These are phyloP conservation scores for Berberis vulgaris DNA, from an alignment of 164 flowering plant genomes.

Conservation along the genomic window DNA sequence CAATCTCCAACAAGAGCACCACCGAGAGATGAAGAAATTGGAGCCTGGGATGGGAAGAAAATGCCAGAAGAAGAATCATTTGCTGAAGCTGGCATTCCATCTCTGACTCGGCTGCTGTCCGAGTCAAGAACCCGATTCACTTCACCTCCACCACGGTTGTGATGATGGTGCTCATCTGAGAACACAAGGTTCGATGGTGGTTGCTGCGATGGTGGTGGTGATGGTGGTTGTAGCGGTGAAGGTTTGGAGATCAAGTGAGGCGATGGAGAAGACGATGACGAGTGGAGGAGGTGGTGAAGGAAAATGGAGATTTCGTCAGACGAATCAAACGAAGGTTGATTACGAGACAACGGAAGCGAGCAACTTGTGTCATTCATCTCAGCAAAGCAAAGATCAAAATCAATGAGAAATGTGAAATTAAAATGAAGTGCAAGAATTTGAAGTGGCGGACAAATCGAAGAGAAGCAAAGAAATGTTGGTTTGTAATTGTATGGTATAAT, in stretches of 20 bases:
- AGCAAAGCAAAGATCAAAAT: slow-evolving; percentile 17
- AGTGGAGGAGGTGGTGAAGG: slow-evolving; percentile 37
- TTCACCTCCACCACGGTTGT: background rate
- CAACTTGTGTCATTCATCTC: slow-evolving; percentile 32
- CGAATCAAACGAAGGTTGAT: slow-evolving; percentile 17
- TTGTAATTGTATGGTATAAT: too few species aligned
- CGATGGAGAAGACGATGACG: slow-evolving; percentile 16
- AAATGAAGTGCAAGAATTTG: too few species aligned
- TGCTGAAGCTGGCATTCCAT: background rate
- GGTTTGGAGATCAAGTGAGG: slow-evolving; percentile 7
- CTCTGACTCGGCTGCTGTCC: background rate
- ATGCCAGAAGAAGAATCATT: background rate
- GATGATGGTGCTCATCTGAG: background rate
- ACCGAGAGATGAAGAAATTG: background rate
- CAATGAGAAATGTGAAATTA: too few species aligned
- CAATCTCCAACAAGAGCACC: slow-evolving; percentile 15
- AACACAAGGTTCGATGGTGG: background rate
- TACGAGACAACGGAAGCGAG: slow-evolving; percentile 14
- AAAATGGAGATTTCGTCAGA: slow-evolving; percentile 38
- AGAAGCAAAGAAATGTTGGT: too few species aligned
- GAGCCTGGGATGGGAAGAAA: background rate
- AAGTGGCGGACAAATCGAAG: too few species aligned
- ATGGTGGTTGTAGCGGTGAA: background rate
- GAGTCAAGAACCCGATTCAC: background rate
- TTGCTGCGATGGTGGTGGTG: background rate